Conservation (phyloP, 2,329 filamentous ascomycete species). For the Colletotrichum liriopes region DNA sequence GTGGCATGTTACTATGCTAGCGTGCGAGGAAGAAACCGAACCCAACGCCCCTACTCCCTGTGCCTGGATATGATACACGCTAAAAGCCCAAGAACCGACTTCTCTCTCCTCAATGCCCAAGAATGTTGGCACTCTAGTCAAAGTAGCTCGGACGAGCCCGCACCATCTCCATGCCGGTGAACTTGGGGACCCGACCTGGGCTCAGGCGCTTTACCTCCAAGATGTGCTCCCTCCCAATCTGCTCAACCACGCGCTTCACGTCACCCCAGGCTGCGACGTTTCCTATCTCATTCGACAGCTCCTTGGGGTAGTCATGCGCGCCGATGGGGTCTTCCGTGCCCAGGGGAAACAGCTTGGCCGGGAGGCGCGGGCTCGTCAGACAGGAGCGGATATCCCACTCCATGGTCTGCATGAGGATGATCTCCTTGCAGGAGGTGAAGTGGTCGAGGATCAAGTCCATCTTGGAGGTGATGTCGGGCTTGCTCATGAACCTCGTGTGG, state of each 20-base stretch:
- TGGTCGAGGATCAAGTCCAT: conserved; percentile 34
- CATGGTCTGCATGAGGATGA: conserved; percentile 36
- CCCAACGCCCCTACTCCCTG: conserved; percentile 32
- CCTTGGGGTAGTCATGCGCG: conserved; percentile 33
- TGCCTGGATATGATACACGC: conserved; percentile 20
- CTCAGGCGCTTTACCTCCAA: conserved; percentile 15
- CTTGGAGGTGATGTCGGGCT: conserved; percentile 11
- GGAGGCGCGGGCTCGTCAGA: conserved; percentile 18
- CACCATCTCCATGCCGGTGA: conserved; percentile 39
- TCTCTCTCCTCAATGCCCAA: background rate
- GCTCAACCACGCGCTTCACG: conserved; percentile 30
- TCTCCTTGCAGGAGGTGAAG: conserved; percentile 34
- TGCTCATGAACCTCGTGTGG: conserved; percentile 35
- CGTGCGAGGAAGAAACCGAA: conserved; percentile 4
- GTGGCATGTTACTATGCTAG: conserved; percentile 5
- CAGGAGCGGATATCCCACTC: conserved; percentile 36
- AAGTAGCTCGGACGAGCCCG: conserved; percentile 31
- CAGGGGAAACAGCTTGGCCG: conserved; percentile 25
- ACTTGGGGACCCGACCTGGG: conserved; percentile 15
- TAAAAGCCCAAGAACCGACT: conserved; percentile 3
- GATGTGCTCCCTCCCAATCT: conserved; percentile 33
- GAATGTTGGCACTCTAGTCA: conserved; percentile 19
- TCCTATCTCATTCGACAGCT: conserved; percentile 22
- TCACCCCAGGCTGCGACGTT: conserved; percentile 36
- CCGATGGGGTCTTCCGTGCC: conserved; percentile 32